These are phyloP conservation scores for Xylaria sp. DNA, from an alignment of 2,329 filamentous ascomycete species.

Conservation along the genomic window DNA sequence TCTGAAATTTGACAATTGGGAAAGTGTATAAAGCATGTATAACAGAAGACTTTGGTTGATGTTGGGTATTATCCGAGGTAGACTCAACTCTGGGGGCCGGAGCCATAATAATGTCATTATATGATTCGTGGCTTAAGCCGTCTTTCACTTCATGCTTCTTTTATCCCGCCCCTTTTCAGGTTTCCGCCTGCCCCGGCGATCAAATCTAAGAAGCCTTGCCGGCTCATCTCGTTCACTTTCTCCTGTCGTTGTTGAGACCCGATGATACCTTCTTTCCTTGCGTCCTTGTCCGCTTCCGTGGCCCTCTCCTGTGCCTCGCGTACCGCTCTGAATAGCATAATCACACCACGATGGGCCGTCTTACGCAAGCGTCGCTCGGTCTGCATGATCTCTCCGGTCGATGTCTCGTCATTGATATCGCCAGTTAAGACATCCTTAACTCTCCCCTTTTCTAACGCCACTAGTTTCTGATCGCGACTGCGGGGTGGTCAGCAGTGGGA, in stretches of 20 bases:
- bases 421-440: constrained; percentile 85
- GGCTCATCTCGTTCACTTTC: constrained; percentile 94
- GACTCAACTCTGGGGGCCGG: constrained; percentile 45
- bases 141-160: constrained; percentile 61
- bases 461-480: constrained; percentile 78
- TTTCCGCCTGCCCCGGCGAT: constrained; percentile 75
- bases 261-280: constrained; percentile 77
- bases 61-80: constrained; percentile 32
- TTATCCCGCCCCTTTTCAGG: constrained; percentile 68
- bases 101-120: constrained; percentile 30
- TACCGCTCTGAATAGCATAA: constrained; percentile 96
- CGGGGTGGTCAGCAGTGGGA: background rate
- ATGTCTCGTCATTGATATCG: constrained; percentile 58
- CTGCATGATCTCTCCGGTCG: constrained; percentile 69
- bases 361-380: constrained; percentile 85
- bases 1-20: constrained; percentile 14
- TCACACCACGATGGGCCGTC: constrained; percentile 91
- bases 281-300: constrained; percentile 77
- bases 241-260: constrained; percentile 85
- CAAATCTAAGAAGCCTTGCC: constrained; percentile 93
- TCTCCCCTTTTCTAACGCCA: constrained; percentile 84
- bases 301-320: constrained; percentile 91
- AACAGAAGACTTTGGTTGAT: constrained; percentile 38
- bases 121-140: constrained; percentile 25
- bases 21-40: constrained; percentile 40